Evolutionary conservation across 2,329 filamentous ascomycete genomes (phyloP), one percentile per base, ranked within the genome.

Genomic region (Gnomoniopsis smithogilvyi): DNA sequence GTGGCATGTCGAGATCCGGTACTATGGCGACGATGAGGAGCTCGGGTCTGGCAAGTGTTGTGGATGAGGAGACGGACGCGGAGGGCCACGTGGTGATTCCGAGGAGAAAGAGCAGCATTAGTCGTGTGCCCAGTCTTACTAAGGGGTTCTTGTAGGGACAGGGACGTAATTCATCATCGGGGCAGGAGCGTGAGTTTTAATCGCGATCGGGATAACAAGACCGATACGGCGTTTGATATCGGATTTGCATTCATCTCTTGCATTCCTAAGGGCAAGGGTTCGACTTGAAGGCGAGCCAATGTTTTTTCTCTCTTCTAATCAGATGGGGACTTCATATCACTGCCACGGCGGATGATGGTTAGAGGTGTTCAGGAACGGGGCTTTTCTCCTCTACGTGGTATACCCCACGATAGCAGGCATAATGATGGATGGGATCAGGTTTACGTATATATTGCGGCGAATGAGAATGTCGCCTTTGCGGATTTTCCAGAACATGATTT

Each of bases 81-180:
- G 73, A 74, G 21, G 73, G 74, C 26, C 78, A 79, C 60, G 69
- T 83, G 60, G 84, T 86, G 54, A 77, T 87, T 53, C 86, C 85
- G 17, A 81, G 82, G 72, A 78, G 88, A 67, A 89, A 89, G 76
- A 85, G 82, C 72, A 87, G 85, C 72, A 74, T 87, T 73, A 80
- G 77, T 62, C 80, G 85, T 69, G 78, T 79, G 66, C 82, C 84
- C 58, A 92, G 89, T 72, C 77, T 91, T 72, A 91, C 86, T 49
- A 92, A 92, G 74, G 89, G 89, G n/a, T 92, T 92, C 69, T 76
- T 92, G 73, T 91, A 67, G 75, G 54, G 50, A 8, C 54, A 34
- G 60, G 46, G 19, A 24, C 24, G 46, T 43, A 45, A 43, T 57
- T 15, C 53, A 49, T 59, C 36, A 47, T 19, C 41, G 41, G 21